Conservation (phyloP, 1,139 yeast genomes). For the Candida pseudoviswanathii region DNA sequence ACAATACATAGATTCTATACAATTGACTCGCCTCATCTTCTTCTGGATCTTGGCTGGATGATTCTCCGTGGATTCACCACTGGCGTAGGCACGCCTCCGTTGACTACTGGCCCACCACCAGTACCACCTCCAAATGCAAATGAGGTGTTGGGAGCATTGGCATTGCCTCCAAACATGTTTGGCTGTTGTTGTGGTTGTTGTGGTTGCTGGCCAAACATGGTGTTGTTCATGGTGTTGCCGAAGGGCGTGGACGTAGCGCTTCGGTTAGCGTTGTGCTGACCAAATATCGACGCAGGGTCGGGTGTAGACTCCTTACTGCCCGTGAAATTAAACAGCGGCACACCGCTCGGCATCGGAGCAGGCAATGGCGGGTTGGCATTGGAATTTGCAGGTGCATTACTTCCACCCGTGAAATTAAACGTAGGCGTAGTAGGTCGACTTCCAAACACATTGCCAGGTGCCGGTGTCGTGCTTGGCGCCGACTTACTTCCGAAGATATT, state of each 20-base stretch:
- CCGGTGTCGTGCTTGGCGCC: background rate
- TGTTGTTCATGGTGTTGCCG: conserved; percentile 1
- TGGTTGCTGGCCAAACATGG: conserved; percentile 9
- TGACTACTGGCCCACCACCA: conserved; percentile 5
- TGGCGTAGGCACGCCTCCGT: conserved; percentile 11
- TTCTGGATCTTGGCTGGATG: conserved; percentile 33
- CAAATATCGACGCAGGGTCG: conserved; percentile 30
- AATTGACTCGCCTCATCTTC: conserved; percentile 17
- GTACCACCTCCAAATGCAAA: conserved; percentile 3
- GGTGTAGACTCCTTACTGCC: conserved; percentile 28
- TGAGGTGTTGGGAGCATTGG: background rate
- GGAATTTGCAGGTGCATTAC: background rate
- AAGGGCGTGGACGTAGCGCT: conserved; percentile 15
- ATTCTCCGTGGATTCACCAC: conserved; percentile 27
- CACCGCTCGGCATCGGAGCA: conserved; percentile 4
- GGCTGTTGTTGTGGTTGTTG: conserved; percentile 6
- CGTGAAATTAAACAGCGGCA: conserved; percentile 21
- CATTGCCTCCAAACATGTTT: conserved; percentile 9
- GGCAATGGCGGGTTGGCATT: conserved; percentile 1
- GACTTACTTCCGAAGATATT: conserved; percentile 2
- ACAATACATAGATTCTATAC: background rate
- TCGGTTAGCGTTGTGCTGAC: conserved; percentile 10
- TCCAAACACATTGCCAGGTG: conserved; percentile 7
- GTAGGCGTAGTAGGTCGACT: conserved; percentile 13
- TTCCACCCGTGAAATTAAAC: conserved; percentile 10